Conservation (phyloP, 208 protist genomes). For the Trypanosomatidae sp. region DNA sequence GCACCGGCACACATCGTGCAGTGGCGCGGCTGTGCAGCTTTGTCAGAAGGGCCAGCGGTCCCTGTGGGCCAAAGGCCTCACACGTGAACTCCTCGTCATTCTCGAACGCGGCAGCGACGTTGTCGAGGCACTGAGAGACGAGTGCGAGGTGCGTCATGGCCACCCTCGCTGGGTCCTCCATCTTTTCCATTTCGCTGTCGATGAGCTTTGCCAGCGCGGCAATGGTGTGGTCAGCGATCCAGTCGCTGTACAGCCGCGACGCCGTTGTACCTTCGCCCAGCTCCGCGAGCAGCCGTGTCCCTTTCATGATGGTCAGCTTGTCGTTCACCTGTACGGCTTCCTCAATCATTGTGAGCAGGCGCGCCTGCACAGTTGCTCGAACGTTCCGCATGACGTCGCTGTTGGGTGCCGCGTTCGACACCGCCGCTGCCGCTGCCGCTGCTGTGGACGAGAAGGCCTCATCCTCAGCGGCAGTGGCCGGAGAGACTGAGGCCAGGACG, state of each 20-base stretch:
- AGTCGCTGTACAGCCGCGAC: constrained; percentile 55
- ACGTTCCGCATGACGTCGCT: constrained; percentile 28
- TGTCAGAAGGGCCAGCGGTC: constrained; percentile 51
- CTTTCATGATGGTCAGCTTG: constrained; percentile 72
- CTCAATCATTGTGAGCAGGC: constrained; percentile 31
- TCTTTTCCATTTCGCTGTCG: constrained; percentile 68
- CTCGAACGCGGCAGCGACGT: constrained; percentile 77
- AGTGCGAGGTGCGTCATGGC: constrained; percentile 76
- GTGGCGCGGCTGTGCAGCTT: constrained; percentile 68
- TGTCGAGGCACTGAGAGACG: constrained; percentile 79
- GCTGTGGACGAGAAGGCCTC: not conserved
- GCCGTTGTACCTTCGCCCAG: constrained; percentile 47
- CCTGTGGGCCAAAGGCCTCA: constrained; percentile 55
- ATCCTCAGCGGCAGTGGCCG: not conserved
- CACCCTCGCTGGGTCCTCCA: constrained; percentile 57
- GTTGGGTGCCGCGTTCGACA: not conserved
- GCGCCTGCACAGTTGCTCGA: constrained; percentile 30
- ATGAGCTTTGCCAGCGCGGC: constrained; percentile 59
- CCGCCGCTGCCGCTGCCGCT: not conserved
- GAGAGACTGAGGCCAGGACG: constrained; percentile 26
- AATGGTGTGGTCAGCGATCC: constrained; percentile 71
- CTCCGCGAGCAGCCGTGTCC: constrained; percentile 42
- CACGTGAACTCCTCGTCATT: constrained; percentile 65
- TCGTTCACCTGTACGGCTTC: constrained; percentile 47
- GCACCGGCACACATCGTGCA: constrained; percentile 73